These are phyloP conservation scores for Phytophthora capsici DNA, from an alignment of 352 stramenopile species.

Conservation along the genomic window DNA sequence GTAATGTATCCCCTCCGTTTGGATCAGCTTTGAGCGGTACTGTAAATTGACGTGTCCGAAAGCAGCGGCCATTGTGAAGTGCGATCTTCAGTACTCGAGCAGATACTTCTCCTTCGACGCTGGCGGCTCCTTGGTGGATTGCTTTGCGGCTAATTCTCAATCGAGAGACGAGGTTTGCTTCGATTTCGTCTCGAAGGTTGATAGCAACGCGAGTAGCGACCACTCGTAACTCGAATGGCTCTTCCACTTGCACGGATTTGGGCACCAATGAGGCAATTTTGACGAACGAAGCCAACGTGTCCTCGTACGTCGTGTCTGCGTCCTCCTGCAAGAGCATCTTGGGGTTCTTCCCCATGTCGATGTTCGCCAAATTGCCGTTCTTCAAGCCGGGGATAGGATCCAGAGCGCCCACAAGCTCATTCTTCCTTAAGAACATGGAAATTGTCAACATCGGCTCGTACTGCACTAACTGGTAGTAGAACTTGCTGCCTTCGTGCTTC, in stretches of 20 bases:
- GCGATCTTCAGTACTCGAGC: slow-evolving; percentile 83
- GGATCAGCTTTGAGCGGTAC: slow-evolving; percentile 74
- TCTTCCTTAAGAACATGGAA: slow-evolving; percentile 78
- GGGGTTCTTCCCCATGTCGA: slow-evolving; percentile 70
- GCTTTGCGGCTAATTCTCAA: slow-evolving; percentile 69
- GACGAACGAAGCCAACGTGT: slow-evolving; percentile 60
- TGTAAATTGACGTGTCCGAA: slow-evolving; percentile 68
- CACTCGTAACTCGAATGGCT: slow-evolving; percentile 67
- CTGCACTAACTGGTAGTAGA: slow-evolving; percentile 69
- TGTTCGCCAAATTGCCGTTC: slow-evolving; percentile 71
- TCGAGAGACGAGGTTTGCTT: slow-evolving; percentile 66
- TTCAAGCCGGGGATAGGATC: slow-evolving; percentile 81
- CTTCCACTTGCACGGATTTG: slow-evolving; percentile 59
- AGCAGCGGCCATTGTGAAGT: slow-evolving; percentile 90
- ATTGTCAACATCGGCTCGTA: slow-evolving; percentile 69
- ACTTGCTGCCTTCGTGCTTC: slow-evolving; percentile 63
- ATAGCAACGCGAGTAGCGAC: slow-evolving; percentile 61
- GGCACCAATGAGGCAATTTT: slow-evolving; percentile 70
- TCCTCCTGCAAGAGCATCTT: slow-evolving; percentile 62
- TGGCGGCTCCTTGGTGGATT: slow-evolving; percentile 53
- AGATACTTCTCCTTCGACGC: slow-evolving; percentile 72
- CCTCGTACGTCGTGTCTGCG: slow-evolving; percentile 51
- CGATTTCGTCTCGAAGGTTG: slow-evolving; percentile 74
- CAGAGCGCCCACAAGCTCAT: slow-evolving; percentile 87
- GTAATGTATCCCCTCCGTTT: slow-evolving; percentile 71